phyloP scores from a whole-genome alignment of 2,329 filamentous ascomycete genomes.

The Colletotrichum abscissum region DNA sequence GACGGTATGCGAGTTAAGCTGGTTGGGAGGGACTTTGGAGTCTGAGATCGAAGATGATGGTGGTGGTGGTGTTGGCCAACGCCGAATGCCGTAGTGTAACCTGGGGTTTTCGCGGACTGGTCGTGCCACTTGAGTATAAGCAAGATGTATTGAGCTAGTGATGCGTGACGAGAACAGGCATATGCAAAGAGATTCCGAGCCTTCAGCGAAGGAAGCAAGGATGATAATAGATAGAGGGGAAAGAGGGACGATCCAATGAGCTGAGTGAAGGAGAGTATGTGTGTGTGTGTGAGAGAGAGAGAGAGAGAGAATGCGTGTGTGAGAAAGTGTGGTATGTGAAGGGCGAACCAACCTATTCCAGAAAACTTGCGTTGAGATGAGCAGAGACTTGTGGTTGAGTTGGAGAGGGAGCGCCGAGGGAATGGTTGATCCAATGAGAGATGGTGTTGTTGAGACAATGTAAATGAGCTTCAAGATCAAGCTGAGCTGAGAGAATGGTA shows the following conservation, averaged over 20 bases:
- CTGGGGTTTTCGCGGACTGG: not conserved
- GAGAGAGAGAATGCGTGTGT: no score
- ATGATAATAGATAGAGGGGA: not conserved
- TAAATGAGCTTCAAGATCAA: not conserved
- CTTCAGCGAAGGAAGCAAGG: not conserved
- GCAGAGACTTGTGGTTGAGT: constrained; percentile 15
- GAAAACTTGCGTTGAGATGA: constrained; percentile 15
- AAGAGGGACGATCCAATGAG: not conserved
- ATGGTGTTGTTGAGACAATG: not conserved
- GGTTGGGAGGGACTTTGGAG: not conserved
- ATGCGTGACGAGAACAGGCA: not conserved
- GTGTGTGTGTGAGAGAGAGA: not conserved
- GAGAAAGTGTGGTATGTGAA: constrained; percentile 6
- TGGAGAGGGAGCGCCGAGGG: not conserved
- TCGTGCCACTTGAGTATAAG: not conserved
- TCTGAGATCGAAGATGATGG: not conserved
- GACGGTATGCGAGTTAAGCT: not conserved
- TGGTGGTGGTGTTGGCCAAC: not conserved
- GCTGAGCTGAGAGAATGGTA: not conserved
- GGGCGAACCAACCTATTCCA: not conserved
- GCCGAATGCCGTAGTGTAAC: constrained; percentile 18
- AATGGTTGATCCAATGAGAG: constrained; percentile 1
- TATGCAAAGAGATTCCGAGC: not conserved
- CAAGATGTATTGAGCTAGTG: constrained; percentile 2
- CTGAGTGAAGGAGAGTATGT: not conserved